Evolutionary conservation across 257 asterid genomes (phyloP), one percentile per base, ranked within the genome.

Genomic region (Primulina eburnea): DNA sequence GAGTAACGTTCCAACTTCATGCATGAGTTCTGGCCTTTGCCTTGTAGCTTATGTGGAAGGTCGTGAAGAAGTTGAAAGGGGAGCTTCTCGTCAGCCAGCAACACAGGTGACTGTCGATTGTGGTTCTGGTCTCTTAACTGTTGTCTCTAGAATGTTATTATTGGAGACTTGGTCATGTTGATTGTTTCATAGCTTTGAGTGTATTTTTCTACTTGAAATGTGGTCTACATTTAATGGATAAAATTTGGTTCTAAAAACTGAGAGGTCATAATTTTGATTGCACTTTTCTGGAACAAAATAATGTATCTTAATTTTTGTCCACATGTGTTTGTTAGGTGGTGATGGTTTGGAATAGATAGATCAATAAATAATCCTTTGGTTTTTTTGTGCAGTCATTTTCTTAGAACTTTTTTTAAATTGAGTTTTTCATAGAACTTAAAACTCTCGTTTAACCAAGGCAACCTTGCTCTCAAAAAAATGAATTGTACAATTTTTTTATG

Each of bases 31-130:
- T 37, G 35, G 55, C 37, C 38, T 57, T 73, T 72, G 53, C 52
- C 67, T 69, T 86, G 82, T 76, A 92, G 96, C 97, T 71, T 90
- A 90, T 70, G 90, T 74, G 74, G 97, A 92, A 84, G 89, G 92
- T 34, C 90, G 95, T 65, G 95, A 92, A 75, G 98, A 92, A 66
- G 79, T 85, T 59, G 97, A 90, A 28, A 83, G 90, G 72, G 90
- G 92, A 75, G 87, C 83, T n/a, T 77, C 90, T 75, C 85, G 80
- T 71, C 97, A 85, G 73, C 88, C 89, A 68, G 57, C 84, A 78
- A 88, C 97, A 38, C 98, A 92, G 95, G 98, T 90, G 78, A 77
- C 76, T 65, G 33, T 64, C 65, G 17, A 57, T 61, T 32, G 37
- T 69, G 32, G 30, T 47, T 74, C 52, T 63, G 65, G 61, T 82